Percentiles rank a stretch among this genome's conserved stretches.
These are phyloP conservation scores for Hortaea werneckii DNA, from an alignment of 2,329 filamentous ascomycete species.

Conservation along the genomic window DNA sequence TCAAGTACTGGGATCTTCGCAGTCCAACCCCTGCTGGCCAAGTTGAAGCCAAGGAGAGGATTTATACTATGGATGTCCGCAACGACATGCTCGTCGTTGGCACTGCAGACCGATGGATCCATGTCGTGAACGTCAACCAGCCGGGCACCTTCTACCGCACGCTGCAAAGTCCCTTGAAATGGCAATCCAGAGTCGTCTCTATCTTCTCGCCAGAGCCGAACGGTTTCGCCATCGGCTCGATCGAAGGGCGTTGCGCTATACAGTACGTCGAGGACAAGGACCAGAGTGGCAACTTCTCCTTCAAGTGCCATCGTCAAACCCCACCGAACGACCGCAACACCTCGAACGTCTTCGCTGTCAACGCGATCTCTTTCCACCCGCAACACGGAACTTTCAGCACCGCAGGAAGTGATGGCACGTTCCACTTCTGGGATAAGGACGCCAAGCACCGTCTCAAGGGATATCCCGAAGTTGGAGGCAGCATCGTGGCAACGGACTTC, in stretches of 20 bases:
- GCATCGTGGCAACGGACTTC: conserved; percentile 87
- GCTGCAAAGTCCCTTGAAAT: conserved; percentile 90
- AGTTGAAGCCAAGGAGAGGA: conserved; percentile 61
- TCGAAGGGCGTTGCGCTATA: conserved; percentile 94
- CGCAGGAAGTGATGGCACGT: conserved; percentile 87
- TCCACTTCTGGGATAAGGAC: conserved; percentile 82
- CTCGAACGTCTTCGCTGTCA: conserved; percentile 88
- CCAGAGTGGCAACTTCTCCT: conserved; percentile 75
- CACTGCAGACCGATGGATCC: conserved; percentile 92
- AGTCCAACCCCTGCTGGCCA: conserved; percentile 54
- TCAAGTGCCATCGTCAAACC: conserved; percentile 93
- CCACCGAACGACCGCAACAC: conserved; percentile 52
- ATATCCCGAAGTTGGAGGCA: conserved; percentile 54
- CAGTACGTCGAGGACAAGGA: conserved; percentile 98
- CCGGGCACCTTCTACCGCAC: conserved; percentile 93
- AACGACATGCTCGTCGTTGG: conserved; percentile 74
- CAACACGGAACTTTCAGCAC: conserved; percentile 97
- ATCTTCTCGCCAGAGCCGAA: conserved; percentile 78
- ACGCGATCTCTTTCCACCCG: conserved; percentile 96
- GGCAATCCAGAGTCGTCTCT: conserved; percentile 91
- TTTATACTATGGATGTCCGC: conserved; percentile 88
- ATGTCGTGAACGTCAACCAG: conserved; percentile 82
- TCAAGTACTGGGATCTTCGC: conserved; percentile 82
- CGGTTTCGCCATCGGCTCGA: conserved; percentile 90
- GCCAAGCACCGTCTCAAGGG: conserved; percentile 51